Conservation (phyloP, 106 monocot species). For the Agapanthus africanus region DNA sequence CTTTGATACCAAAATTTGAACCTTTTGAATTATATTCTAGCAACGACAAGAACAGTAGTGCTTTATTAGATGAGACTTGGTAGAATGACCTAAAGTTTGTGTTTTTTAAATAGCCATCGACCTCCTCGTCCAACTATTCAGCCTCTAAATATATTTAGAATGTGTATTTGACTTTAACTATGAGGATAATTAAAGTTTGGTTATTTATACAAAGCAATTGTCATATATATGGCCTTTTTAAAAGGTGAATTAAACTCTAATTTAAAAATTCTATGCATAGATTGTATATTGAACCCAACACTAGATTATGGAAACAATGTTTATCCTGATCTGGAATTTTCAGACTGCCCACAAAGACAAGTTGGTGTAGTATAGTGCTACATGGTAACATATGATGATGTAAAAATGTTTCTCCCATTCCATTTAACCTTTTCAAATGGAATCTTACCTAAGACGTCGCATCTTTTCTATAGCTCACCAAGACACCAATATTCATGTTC, state of each 20-base stretch:
- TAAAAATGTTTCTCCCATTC: too few species aligned
- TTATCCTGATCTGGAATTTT: neutral
- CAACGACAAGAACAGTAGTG: too few species aligned
- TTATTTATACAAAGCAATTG: neutral
- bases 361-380: neutral
- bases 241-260: neutral
- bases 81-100: too few species aligned
- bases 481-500: too few species aligned
- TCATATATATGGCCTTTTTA: too few species aligned
- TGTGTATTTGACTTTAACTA: neutral
- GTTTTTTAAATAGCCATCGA: neutral
- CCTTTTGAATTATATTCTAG: too few species aligned
- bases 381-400: neutral
- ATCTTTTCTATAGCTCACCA: too few species aligned
- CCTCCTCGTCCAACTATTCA: neutral
- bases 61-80: too few species aligned
- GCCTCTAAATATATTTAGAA: too few species aligned
- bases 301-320: neutral
- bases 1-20: neutral
- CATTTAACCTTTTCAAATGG: too few species aligned
- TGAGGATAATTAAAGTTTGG: neutral
- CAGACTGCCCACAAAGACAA: neutral
- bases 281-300: neutral
- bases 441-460: too few species aligned
- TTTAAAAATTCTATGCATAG: neutral